These are phyloP conservation scores for Teunomyces gatunensis DNA, from an alignment of 805 yeast species.

Conservation along the genomic window DNA sequence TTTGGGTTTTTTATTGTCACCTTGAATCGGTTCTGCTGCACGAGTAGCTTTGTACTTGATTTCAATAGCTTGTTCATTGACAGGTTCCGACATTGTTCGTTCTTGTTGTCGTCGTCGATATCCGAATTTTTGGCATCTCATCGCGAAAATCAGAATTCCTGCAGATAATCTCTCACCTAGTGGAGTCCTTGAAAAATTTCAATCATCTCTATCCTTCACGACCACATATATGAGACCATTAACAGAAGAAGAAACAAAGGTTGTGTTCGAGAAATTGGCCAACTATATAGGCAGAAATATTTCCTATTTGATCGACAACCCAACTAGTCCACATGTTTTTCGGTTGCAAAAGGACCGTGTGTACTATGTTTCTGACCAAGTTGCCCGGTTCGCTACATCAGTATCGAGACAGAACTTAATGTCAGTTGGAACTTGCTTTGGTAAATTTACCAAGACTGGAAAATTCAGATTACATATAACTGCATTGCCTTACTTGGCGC, in stretches of 20 bases:
- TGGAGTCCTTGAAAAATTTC: constrained; percentile 5
- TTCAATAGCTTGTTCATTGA: not conserved
- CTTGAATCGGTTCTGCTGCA: constrained; percentile 18
- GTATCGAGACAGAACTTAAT: constrained; percentile 85
- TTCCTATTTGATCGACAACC: constrained; percentile 78
- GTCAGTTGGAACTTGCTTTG: constrained; percentile 92
- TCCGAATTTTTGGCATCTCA: constrained; percentile 1
- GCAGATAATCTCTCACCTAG: not conserved
- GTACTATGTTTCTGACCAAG: constrained; percentile 80
- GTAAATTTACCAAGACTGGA: constrained; percentile 96
- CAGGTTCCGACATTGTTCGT: constrained; percentile 1
- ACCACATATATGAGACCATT: constrained; percentile 71
- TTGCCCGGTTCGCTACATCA: constrained; percentile 85
- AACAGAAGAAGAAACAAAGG: constrained; percentile 96
- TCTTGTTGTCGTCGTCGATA: not conserved
- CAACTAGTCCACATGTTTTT: constrained; percentile 88
- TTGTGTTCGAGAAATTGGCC: constrained; percentile 93
- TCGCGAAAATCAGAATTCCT: not conserved
- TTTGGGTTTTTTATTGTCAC: constrained; percentile 18
- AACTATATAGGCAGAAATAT: constrained; percentile 97
- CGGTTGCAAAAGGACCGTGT: constrained; percentile 95
- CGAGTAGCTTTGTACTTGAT: not conserved
- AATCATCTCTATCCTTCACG: not conserved
- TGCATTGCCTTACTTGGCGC: constrained; percentile 76
- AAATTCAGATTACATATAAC: constrained; percentile 94